phyloP scores from a whole-genome alignment of 2,329 filamentous ascomycete genomes.

The Neopestalotiopsis clavispora region DNA sequence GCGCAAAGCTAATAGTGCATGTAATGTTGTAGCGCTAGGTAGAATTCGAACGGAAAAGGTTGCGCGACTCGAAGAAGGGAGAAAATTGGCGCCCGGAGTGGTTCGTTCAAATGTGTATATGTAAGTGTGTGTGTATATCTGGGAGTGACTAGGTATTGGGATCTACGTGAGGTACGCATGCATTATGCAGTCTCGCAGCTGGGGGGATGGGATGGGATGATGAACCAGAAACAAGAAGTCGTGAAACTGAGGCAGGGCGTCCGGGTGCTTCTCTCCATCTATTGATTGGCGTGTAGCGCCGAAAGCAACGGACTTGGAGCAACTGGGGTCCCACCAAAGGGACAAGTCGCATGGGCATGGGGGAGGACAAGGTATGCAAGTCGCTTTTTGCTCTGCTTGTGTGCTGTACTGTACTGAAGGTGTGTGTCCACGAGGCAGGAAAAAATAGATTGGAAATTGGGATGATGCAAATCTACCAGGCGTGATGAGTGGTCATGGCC shows the following conservation, averaged over 20 bases:
- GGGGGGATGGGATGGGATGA: background rate
- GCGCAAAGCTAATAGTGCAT: background rate
- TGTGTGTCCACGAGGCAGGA: background rate
- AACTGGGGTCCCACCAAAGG: background rate
- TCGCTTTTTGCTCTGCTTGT: background rate
- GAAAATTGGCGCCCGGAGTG: background rate
- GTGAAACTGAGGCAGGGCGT: background rate
- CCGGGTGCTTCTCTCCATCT: background rate
- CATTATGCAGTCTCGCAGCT: background rate
- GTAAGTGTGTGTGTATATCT: background rate
- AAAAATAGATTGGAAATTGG: constrained; percentile 1
- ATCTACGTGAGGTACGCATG: constrained; percentile 1
- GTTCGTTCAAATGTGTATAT: background rate
- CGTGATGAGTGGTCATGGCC: background rate
- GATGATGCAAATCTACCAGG: background rate
- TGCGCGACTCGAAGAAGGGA: no score
- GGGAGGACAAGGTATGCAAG: background rate
- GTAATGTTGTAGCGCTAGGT: background rate
- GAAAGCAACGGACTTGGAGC: background rate
- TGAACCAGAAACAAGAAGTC: background rate
- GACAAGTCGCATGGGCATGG: background rate
- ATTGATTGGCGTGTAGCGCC: background rate
- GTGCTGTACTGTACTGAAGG: background rate
- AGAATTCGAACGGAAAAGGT: no score
- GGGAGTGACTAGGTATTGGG: background rate